Percentiles rank a stretch among this genome's conserved stretches.
Evolutionary conservation across 2,329 filamentous ascomycete genomes (phyloP).

Genomic region (Colletotrichum kahawae): DNA sequence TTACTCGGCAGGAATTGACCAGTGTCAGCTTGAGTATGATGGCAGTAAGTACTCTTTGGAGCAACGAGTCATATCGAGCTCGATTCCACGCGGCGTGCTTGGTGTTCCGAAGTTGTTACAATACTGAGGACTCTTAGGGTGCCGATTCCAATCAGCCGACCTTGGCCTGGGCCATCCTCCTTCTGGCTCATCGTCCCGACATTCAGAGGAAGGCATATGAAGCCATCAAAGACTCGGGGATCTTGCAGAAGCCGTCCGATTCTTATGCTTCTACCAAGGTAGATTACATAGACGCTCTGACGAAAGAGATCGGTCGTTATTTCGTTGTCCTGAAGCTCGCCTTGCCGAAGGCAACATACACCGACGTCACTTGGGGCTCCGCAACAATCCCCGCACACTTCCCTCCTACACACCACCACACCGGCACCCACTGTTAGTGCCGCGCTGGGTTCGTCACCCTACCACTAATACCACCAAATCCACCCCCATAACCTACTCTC

Average conservation of each 20-base stretch:
- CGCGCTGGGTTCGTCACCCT: no score
- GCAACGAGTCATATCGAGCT: not conserved
- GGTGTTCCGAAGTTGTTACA: not conserved
- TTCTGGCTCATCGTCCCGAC: constrained; percentile 31
- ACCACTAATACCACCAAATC: no score
- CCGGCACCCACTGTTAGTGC: no score
- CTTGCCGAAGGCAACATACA: constrained; percentile 56
- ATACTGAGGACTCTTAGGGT: constrained; percentile 3
- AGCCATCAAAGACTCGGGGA: constrained; percentile 37
- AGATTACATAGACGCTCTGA: constrained; percentile 67
- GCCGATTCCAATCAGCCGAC: constrained; percentile 33
- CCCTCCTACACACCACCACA: no score
- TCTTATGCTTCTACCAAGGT: constrained; percentile 53
- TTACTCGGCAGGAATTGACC: not conserved
- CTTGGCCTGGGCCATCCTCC: constrained; percentile 30
- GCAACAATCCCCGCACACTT: constrained; percentile 50
- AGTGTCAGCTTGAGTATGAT: constrained; percentile 53
- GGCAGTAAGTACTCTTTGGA: constrained; percentile 6
- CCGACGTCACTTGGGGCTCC: constrained; percentile 26
- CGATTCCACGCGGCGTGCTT: not conserved
- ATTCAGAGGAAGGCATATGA: constrained; percentile 30
- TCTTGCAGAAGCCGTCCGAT: not conserved
- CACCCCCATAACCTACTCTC: no score
- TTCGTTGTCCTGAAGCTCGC: constrained; percentile 71
- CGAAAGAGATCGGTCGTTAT: constrained; percentile 68